A percentile compares a stretch with the other conserved stretches of the same genome.
Evolutionary conservation across 169 alveolate species (phyloP).

Genomic region (Plasmodium yoelii): DNA sequence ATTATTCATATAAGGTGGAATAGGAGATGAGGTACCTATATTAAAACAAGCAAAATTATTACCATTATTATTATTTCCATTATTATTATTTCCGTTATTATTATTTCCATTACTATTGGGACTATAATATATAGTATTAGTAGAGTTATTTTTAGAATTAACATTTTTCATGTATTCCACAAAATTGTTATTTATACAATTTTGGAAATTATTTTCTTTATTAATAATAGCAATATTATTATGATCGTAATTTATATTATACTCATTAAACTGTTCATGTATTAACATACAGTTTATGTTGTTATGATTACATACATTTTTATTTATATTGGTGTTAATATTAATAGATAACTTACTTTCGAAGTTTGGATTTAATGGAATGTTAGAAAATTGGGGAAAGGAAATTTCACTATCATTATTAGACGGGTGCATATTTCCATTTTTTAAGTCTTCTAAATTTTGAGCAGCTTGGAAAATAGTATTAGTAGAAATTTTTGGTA

Average conservation of each 20-base stretch:
- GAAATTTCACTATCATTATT: not conserved
- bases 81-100: no score
- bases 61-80: slow-evolving; percentile 3
- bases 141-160: slow-evolving; percentile 1
- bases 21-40: no score
- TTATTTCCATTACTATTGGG: slow-evolving; percentile 7
- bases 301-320: not conserved
- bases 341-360: not conserved
- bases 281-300: slow-evolving; percentile 3
- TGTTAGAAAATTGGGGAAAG: not conserved
- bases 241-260: not conserved
- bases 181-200: slow-evolving; percentile 10
- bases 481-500: no score
- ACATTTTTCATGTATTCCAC: slow-evolving; percentile 28
- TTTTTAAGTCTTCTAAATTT: not conserved
- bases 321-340: slow-evolving; percentile 1
- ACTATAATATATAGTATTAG: not conserved
- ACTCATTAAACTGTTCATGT: not conserved
- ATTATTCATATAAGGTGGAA: no score
- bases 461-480: no score
- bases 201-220: not conserved
- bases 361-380: not conserved
- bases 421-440: not conserved
- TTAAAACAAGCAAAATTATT: not conserved
- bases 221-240: slow-evolving; percentile 2